Percentiles rank a stretch among this genome's conserved stretches.
Conservation (phyloP, 2,329 filamentous ascomycete species). For the Sclerotinia spermophila region DNA sequence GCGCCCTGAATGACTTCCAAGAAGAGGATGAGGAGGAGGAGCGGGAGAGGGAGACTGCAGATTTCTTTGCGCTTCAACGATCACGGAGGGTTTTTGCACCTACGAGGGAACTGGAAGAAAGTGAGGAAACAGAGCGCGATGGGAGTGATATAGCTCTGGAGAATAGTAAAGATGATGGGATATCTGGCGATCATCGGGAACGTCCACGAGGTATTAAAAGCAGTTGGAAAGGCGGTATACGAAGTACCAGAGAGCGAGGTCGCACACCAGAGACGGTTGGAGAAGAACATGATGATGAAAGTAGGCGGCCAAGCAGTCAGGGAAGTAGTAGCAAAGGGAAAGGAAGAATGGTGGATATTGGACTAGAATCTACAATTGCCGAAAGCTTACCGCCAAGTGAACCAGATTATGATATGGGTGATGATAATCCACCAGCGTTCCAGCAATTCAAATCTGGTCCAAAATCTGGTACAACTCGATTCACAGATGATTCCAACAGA, state of each 20-base stretch:
- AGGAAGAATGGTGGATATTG: conserved; percentile 76
- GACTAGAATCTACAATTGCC: conserved; percentile 65
- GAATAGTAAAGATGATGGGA: conserved; percentile 49
- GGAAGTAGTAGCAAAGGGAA: conserved; percentile 52
- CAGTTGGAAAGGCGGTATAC: conserved; percentile 55
- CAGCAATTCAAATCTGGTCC: conserved; percentile 49
- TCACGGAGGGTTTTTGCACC: conserved; percentile 85
- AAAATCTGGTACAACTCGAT: conserved; percentile 33
- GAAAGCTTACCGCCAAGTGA: conserved; percentile 59
- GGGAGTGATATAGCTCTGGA: conserved; percentile 54
- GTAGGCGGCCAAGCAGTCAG: conserved; percentile 30
- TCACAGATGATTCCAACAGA: conserved; percentile 31
- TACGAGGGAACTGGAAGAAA: conserved; percentile 72
- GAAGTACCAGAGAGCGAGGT: conserved; percentile 33
- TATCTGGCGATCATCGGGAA: conserved; percentile 45
- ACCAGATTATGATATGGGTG: conserved; percentile 52
- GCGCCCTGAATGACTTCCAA: conserved; percentile 81
- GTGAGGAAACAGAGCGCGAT: conserved; percentile 75
- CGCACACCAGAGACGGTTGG: conserved; percentile 32
- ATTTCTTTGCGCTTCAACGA: conserved; percentile 85
- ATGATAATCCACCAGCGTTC: conserved; percentile 58
- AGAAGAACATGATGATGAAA: conserved; percentile 39
- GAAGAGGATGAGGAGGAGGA: conserved; percentile 94
- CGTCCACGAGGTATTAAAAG: conserved; percentile 53
- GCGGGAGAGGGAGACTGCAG: conserved; percentile 85